Evolutionary conservation across 257 asterid species (phyloP), one percentile per base, ranked within the genome.

Genomic region (Solanum commersonii): DNA sequence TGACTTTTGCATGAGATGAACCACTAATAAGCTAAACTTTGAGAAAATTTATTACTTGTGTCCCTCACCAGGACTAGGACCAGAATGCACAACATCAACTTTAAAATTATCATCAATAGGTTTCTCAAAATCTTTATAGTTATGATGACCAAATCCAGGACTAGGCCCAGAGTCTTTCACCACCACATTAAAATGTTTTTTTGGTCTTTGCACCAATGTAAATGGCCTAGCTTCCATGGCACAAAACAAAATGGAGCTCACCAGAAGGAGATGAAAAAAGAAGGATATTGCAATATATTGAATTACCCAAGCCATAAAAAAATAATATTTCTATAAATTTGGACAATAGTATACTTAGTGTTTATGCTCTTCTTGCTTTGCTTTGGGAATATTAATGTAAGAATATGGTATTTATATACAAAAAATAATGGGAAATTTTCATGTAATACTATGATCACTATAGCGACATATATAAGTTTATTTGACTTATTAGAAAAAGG

Each of bases 61-160:
- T 10, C 67, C 67, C 27, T 15, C 3, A 44, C 16, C 67, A 25
- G 40, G 67, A 88, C 91, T 89, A 18, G 94, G 94, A 72, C 94
- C 94, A 56, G 94, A 89, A 11, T 27, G 68, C 13, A 59, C 52
- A 52, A 29, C 42, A 59, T 59, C 68, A 59, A 59, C 68, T 59
- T 59, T 23, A 52, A 29, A 74, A 78, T 42, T 35, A 8, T 11
- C 23, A 4, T 20, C 72, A 27, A 78, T 59, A 81, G 29, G 27
- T 25, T 59, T 79, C 22, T 49, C 40, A 67, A 35, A 56, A 52
- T 68, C 33, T 38, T 52, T 13, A 44, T 84, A 67, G 29, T 34
- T 34, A 83, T 27, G 23, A 78, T 89, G 89, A 49, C 91, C 91
- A 22, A 11, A 14, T 38, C 87, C 90, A 11, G 87, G 87, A 71